Conservation (phyloP, 768 basidiomycete species). For the Panus rudis region DNA sequence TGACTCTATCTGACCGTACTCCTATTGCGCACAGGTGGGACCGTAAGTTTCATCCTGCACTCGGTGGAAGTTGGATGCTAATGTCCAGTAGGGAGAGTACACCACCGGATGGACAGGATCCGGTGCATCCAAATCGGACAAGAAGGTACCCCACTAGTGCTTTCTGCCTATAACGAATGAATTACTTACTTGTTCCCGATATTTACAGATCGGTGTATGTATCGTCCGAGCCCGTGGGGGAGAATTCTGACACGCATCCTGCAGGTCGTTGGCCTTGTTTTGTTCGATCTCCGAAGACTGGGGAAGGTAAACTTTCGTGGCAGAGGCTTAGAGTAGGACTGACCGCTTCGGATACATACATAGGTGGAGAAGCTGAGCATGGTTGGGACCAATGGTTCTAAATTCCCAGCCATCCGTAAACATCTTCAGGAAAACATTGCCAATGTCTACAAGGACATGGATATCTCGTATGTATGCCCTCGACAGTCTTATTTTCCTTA, state of each 20-base stretch:
- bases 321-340: background rate
- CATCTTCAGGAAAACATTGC: constrained; percentile 82
- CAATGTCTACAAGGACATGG: constrained; percentile 81
- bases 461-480: constrained; percentile 52
- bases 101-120: constrained; percentile 92
- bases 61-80: background rate
- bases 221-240: background rate
- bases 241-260: background rate
- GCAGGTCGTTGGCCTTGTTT: constrained; percentile 83
- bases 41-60: constrained; percentile 23
- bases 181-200: background rate
- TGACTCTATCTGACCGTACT: constrained; percentile 4
- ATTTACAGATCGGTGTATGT: constrained; percentile 62
- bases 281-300: constrained; percentile 81
- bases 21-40: constrained; percentile 35
- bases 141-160: constrained; percentile 53
- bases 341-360: background rate
- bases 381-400: constrained; percentile 85
- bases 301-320: constrained; percentile 50
- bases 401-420: constrained; percentile 79
- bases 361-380: constrained; percentile 71
- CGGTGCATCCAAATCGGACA: constrained; percentile 92
- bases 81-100: constrained; percentile 61
- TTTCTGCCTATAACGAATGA: constrained; percentile 1
- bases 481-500: background rate